phyloP scores from a whole-genome alignment of 169 alveolate species.

The Besnoitia besnoiti region DNA sequence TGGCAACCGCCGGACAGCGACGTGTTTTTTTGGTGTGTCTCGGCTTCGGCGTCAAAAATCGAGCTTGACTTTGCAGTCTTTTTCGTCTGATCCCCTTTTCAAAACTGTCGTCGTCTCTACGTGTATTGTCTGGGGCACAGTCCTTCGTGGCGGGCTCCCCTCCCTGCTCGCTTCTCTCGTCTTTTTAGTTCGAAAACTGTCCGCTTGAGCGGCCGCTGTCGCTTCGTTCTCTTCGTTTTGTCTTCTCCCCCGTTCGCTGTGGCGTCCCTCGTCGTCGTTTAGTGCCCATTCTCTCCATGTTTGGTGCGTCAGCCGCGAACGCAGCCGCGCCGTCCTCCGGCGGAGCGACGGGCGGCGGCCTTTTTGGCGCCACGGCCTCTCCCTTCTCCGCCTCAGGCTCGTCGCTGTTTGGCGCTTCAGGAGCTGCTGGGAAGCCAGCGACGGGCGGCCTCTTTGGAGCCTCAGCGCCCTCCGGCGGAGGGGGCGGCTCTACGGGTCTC shows the following conservation, averaged over 20 bases:
- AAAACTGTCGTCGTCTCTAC: no score
- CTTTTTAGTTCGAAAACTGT: background rate
- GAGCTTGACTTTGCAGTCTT: no score
- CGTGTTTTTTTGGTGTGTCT: no score
- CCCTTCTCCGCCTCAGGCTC: background rate
- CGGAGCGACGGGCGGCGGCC: background rate
- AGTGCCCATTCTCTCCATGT: background rate
- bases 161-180: background rate
- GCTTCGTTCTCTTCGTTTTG: background rate
- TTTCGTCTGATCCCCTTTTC: no score
- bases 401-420: background rate
- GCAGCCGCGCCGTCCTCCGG: background rate
- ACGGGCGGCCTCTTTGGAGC: conserved; percentile 54
- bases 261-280: background rate
- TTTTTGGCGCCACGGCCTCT: background rate
- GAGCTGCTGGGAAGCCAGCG: background rate
- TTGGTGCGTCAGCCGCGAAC: background rate
- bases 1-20: no score
- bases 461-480: background rate
- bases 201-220: background rate
- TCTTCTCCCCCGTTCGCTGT: background rate
- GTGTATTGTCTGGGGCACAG: no score
- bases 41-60: no score
- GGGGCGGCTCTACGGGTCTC: conserved; percentile 4
- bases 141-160: background rate